phyloP scores from a whole-genome alignment of 495 filamentous ascomycete species.

The Trichoderma reesei region DNA sequence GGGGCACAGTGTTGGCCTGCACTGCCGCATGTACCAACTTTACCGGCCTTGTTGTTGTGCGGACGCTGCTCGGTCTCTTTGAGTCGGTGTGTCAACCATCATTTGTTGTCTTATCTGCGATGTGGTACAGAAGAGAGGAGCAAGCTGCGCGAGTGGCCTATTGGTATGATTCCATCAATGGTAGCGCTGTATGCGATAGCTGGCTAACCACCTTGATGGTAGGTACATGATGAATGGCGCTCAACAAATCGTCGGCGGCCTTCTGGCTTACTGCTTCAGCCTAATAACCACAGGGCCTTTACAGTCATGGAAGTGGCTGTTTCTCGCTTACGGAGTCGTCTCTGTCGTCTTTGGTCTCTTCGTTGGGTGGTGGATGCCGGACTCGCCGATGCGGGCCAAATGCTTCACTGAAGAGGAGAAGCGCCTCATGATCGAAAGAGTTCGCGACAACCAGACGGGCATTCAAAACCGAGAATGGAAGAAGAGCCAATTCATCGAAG shows the following conservation, averaged over 20 bases:
- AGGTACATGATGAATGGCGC: conserved; percentile 59
- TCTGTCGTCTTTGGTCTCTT: conserved; percentile 47
- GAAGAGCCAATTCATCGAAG: conserved; percentile 36
- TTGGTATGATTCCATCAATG: conserved; percentile 29
- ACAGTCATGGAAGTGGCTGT: conserved; percentile 44
- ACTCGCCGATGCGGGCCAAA: conserved; percentile 51
- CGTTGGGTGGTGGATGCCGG: conserved; percentile 51
- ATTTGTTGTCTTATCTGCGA: conserved; percentile 53
- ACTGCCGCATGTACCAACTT: conserved; percentile 52
- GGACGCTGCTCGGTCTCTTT: conserved; percentile 57
- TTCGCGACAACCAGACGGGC: conserved; percentile 53
- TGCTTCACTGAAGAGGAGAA: conserved; percentile 49
- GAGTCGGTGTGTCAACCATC: conserved; percentile 57
- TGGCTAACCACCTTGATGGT: neutral
- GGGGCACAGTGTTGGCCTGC: conserved; percentile 47
- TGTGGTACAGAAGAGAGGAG: conserved; percentile 64
- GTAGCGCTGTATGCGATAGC: neutral
- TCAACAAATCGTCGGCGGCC: conserved; percentile 45
- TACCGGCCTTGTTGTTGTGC: conserved; percentile 42
- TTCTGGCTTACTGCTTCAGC: conserved; percentile 48
- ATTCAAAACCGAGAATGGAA: conserved; percentile 52
- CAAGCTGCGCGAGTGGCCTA: conserved; percentile 56
- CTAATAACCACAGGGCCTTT: conserved; percentile 36
- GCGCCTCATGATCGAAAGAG: conserved; percentile 46
- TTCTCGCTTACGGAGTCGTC: conserved; percentile 43